Percentiles rank a stretch among this genome's conserved stretches.
phyloP scores from a whole-genome alignment of 1,284 basidiomycete species.

The Cutaneotrichosporon sp. region DNA sequence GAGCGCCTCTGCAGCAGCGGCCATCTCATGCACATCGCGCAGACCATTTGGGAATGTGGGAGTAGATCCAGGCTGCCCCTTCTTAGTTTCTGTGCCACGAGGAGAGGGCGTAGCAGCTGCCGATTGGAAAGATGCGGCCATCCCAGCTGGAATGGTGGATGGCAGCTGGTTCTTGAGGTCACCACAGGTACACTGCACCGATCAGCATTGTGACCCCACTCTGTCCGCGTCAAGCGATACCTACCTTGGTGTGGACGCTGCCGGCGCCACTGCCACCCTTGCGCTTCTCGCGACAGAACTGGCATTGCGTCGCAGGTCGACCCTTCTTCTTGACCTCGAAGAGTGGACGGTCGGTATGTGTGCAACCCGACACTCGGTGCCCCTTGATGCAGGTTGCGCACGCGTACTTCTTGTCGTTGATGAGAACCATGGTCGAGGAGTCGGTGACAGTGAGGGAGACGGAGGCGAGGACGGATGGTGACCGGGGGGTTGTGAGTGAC shows the following conservation, averaged over 20 bases:
- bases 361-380: slow-evolving; percentile 73
- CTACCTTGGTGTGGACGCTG: slow-evolving; percentile 46
- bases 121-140: slow-evolving; percentile 38
- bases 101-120: slow-evolving; percentile 49
- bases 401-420: slow-evolving; percentile 68
- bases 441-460: neutral
- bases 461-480: neutral
- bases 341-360: slow-evolving; percentile 71
- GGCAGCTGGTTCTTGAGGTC: slow-evolving; percentile 30
- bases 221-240: slow-evolving; percentile 16
- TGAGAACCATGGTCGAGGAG: slow-evolving; percentile 60
- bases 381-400: slow-evolving; percentile 82
- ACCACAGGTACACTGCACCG: slow-evolving; percentile 43
- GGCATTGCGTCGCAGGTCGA: slow-evolving; percentile 74
- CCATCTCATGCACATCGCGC: slow-evolving; percentile 53
- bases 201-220: slow-evolving; percentile 16
- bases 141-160: slow-evolving; percentile 11
- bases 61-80: slow-evolving; percentile 44
- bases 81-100: slow-evolving; percentile 33
- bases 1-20: slow-evolving; percentile 49
- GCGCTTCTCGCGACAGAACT: slow-evolving; percentile 70
- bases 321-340: slow-evolving; percentile 81
- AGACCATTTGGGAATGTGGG: slow-evolving; percentile 54
- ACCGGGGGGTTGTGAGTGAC: neutral
- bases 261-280: slow-evolving; percentile 57